Conservation (phyloP, 768 basidiomycete genomes). For the Termitomyces sp. region DNA sequence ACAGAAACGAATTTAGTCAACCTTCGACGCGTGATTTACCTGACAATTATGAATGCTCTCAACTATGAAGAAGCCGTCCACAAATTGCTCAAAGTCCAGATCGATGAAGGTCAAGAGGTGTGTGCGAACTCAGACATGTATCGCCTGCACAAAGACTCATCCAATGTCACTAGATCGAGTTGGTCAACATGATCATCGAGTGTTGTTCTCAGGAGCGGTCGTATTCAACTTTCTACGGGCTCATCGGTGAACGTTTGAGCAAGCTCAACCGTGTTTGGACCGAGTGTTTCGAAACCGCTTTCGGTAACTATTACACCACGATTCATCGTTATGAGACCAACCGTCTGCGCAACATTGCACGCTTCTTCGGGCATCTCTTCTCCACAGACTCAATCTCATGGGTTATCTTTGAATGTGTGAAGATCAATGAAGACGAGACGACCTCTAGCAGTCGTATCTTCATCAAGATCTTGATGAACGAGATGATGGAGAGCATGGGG, state of each 20-base stretch:
- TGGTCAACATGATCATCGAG: conserved; percentile 98
- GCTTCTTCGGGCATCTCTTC: conserved; percentile 93
- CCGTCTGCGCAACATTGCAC: conserved; percentile 92
- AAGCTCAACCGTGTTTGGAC: conserved; percentile 96
- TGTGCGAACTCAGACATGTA: conserved; percentile 13
- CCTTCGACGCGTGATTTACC: conserved; percentile 87
- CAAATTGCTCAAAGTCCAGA: conserved; percentile 90
- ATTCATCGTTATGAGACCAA: conserved; percentile 99
- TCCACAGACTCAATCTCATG: conserved; percentile 88
- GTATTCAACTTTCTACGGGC: conserved; percentile 95
- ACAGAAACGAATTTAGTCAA: conserved; percentile 97
- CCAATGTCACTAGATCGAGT: conserved; percentile 63
- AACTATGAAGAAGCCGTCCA: conserved; percentile 99
- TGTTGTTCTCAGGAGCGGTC: conserved; percentile 99
- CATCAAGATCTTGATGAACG: conserved; percentile 93
- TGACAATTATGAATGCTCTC: conserved; percentile 98
- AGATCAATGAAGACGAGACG: conserved; percentile 97
- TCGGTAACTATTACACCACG: conserved; percentile 87
- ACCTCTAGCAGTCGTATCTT: conserved; percentile 96
- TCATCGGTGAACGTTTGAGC: conserved; percentile 94
- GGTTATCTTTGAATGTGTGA: conserved; percentile 79
- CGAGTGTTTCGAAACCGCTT: conserved; percentile 83
- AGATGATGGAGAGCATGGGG: conserved; percentile 94
- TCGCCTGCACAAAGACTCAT: not conserved
- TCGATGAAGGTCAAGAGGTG: conserved; percentile 94